Conservation (phyloP, 305 asterid genomes). For the Fraxinus paxiana region DNA sequence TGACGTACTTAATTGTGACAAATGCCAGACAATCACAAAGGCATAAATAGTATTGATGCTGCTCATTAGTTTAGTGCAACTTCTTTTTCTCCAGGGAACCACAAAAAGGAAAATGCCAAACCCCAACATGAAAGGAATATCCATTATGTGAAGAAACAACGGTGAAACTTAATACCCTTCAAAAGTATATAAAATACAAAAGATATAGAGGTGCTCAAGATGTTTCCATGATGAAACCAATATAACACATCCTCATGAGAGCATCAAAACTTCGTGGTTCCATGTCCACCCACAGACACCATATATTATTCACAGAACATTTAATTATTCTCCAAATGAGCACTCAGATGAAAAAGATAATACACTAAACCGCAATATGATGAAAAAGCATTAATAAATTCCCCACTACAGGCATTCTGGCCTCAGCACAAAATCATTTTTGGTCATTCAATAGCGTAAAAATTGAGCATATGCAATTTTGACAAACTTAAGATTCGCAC, state of each 20-base stretch:
- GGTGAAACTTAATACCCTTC: conserved; percentile 24
- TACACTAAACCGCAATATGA: conserved; percentile 18
- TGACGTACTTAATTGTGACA: conserved; percentile 18
- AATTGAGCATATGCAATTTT: neutral
- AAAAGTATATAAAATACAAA: conserved; percentile 14
- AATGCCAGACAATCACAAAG: conserved; percentile 15
- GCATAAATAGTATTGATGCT: conserved; percentile 26
- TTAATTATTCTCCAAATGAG: conserved; percentile 34
- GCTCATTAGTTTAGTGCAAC: conserved; percentile 25
- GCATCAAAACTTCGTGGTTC: conserved; percentile 35
- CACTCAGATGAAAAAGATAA: conserved; percentile 23
- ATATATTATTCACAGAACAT: conserved; percentile 15
- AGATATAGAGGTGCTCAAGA: conserved; percentile 16
- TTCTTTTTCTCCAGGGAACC: conserved; percentile 26
- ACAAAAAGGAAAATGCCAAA: conserved; percentile 28
- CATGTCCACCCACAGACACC: conserved; percentile 14
- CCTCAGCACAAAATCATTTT: neutral
- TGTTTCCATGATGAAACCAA: conserved; percentile 19
- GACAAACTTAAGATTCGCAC: neutral
- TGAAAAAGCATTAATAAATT: conserved; percentile 24
- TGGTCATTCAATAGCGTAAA: neutral
- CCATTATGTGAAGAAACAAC: conserved; percentile 52
- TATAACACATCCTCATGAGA: conserved; percentile 18
- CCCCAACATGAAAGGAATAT: conserved; percentile 39
- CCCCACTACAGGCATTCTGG: conserved; percentile 25